A percentile compares a stretch with the other conserved stretches of the same genome.
These are phyloP conservation scores for Boletus tomentosulus DNA, from an alignment of 768 basidiomycete species.

Conservation along the genomic window DNA sequence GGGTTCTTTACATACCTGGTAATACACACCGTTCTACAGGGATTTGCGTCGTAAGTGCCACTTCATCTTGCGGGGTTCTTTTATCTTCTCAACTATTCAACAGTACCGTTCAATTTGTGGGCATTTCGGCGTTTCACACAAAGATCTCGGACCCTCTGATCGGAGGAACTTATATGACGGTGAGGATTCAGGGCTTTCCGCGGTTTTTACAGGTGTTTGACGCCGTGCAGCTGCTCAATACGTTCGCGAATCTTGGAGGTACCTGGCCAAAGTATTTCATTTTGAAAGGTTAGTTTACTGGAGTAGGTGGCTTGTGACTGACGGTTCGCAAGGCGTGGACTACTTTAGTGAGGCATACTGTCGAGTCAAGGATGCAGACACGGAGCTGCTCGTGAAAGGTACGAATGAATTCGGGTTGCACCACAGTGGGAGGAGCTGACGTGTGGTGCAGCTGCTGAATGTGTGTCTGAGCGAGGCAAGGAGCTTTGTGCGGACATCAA, in stretches of 20 bases:
- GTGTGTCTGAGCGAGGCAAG: slow-evolving; percentile 91
- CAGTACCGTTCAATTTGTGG: slow-evolving; percentile 98
- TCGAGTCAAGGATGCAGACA: slow-evolving; percentile 55
- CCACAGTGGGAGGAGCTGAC: slow-evolving; percentile 4
- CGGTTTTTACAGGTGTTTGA: slow-evolving; percentile 6
- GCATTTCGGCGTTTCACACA: slow-evolving; percentile 98
- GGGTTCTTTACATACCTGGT: slow-evolving; percentile 82
- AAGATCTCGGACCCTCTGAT: slow-evolving; percentile 94
- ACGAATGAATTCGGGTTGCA: slow-evolving; percentile 5
- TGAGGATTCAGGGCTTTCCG: slow-evolving; percentile 33
- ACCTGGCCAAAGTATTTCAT: slow-evolving; percentile 98
- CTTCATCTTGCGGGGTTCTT: not conserved
- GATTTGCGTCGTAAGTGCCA: slow-evolving; percentile 73
- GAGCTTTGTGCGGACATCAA: slow-evolving; percentile 65
- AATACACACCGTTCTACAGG: slow-evolving; percentile 74
- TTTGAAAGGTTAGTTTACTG: slow-evolving; percentile 60
- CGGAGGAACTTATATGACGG: slow-evolving; percentile 99
- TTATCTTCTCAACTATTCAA: slow-evolving; percentile 1
- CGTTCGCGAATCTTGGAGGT: slow-evolving; percentile 93
- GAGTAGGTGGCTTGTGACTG: slow-evolving; percentile 3
- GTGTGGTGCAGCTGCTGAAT: slow-evolving; percentile 62
- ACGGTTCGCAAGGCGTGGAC: slow-evolving; percentile 65
- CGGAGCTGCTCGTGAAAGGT: slow-evolving; percentile 56
- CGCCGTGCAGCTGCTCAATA: slow-evolving; percentile 74
- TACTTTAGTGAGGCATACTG: slow-evolving; percentile 83